These are phyloP conservation scores for Pilobolus umbonatus DNA, from an alignment of 192 early-diverging fungal genomes.

Conservation along the genomic window DNA sequence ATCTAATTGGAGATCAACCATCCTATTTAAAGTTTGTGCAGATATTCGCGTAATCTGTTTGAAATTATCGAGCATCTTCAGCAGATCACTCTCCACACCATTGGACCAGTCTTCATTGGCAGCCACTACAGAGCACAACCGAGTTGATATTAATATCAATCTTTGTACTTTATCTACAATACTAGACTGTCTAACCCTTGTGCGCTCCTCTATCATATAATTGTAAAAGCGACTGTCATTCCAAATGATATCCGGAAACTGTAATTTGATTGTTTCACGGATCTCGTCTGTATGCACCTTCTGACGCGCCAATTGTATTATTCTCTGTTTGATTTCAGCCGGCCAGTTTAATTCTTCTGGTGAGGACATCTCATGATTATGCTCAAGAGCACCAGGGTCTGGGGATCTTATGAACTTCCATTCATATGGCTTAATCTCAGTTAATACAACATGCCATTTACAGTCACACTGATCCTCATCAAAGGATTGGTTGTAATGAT, in stretches of 20 bases:
- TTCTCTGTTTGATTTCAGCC: conserved; percentile 34
- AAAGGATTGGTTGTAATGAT: conserved; percentile 38
- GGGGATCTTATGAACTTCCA: conserved; percentile 46
- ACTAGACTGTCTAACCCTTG: conserved; percentile 37
- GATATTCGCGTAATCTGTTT: not conserved
- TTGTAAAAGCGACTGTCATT: conserved; percentile 59
- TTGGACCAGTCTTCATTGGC: conserved; percentile 32
- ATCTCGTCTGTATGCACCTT: conserved; percentile 31
- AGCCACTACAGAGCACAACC: conserved; percentile 37
- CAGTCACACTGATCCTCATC: conserved; percentile 43
- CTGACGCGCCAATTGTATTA: conserved; percentile 36
- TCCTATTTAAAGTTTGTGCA: not conserved
- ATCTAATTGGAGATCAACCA: conserved; percentile 9
- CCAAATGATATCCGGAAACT: conserved; percentile 51
- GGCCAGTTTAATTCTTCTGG: conserved; percentile 41
- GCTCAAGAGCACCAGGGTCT: conserved; percentile 41
- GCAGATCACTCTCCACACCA: conserved; percentile 18
- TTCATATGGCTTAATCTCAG: conserved; percentile 32
- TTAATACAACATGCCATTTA: conserved; percentile 47
- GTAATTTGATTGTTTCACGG: conserved; percentile 43
- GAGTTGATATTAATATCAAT: conserved; percentile 41
- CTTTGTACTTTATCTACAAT: conserved; percentile 40
- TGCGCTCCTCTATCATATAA: conserved; percentile 45
- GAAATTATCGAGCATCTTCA: conserved; percentile 15
- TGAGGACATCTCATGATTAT: conserved; percentile 41